Percentiles rank a stretch among this genome's conserved stretches.
Conservation (phyloP, 805 yeast genomes). For the Suhomyces emberorum region DNA sequence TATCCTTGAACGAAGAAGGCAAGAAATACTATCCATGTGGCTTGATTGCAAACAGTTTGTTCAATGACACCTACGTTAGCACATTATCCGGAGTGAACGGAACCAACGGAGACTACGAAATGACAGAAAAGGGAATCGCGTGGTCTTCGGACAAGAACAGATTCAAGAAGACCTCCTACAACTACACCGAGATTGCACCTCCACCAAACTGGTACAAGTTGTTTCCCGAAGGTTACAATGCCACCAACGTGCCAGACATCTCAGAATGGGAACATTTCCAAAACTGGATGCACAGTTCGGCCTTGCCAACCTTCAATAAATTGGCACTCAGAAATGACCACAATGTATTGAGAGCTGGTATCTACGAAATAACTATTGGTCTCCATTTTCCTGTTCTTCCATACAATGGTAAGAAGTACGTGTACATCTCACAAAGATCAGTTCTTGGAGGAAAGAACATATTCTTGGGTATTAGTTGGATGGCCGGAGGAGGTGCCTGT, state of each 20-base stretch:
- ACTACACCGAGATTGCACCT: slow-evolving; percentile 36
- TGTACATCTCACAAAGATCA: slow-evolving; percentile 67
- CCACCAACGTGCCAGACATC: slow-evolving; percentile 42
- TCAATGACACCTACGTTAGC: slow-evolving; percentile 61
- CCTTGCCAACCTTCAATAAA: slow-evolving; percentile 40
- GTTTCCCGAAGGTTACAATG: slow-evolving; percentile 43
- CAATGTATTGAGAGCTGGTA: slow-evolving; percentile 52
- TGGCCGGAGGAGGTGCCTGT: slow-evolving; percentile 72
- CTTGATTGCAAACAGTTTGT: slow-evolving; percentile 73
- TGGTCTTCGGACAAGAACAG: slow-evolving; percentile 38
- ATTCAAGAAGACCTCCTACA: slow-evolving; percentile 41
- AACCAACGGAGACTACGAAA: slow-evolving; percentile 24
- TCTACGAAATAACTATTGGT: slow-evolving; percentile 63
- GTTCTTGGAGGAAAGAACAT: slow-evolving; percentile 74
- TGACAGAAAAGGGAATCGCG: slow-evolving; percentile 41
- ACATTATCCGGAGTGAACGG: slow-evolving; percentile 39
- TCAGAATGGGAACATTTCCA: slow-evolving; percentile 44
- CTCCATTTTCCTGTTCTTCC: slow-evolving; percentile 76
- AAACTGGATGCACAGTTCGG: slow-evolving; percentile 46
- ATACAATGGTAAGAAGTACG: slow-evolving; percentile 63
- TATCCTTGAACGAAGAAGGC: slow-evolving; percentile 37
- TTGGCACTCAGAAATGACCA: slow-evolving; percentile 61
- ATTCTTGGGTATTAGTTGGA: slow-evolving; percentile 71
- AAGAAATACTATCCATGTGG: slow-evolving; percentile 77
- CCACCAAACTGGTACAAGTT: slow-evolving; percentile 46